Percentiles rank a stretch among this genome's conserved stretches.
These are phyloP conservation scores for Leishmania major DNA, from an alignment of 208 protist species.

Conservation along the genomic window DNA sequence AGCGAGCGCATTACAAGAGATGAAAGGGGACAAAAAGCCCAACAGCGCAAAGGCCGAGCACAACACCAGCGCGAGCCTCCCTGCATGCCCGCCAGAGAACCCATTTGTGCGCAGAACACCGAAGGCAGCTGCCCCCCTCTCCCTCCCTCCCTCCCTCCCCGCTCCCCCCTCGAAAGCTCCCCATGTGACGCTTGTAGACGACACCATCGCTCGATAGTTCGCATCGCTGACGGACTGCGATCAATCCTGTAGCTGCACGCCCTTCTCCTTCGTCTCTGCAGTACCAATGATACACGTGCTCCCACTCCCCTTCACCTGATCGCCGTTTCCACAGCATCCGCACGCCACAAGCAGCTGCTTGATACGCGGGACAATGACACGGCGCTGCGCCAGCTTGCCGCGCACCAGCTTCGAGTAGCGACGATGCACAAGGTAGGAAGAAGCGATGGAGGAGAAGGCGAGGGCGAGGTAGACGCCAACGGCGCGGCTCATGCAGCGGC, in stretches of 20 bases:
- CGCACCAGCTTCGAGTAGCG: slow-evolving; percentile 46
- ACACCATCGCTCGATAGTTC: not conserved
- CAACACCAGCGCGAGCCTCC: not conserved
- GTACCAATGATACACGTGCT: not conserved
- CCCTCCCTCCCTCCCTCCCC: not conserved
- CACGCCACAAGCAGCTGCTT: slow-evolving; percentile 10
- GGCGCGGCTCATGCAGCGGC: slow-evolving; percentile 48
- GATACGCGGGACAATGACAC: slow-evolving; percentile 35
- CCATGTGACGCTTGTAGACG: not conserved
- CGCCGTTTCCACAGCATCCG: not conserved
- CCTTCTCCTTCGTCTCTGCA: not conserved
- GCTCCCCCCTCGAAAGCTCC: not conserved
- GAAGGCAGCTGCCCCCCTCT: not conserved
- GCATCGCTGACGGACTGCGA: not conserved
- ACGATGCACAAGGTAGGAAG: slow-evolving; percentile 32
- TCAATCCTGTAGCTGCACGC: not conserved
- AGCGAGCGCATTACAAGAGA: not conserved
- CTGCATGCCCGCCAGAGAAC: not conserved
- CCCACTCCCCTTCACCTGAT: not conserved
- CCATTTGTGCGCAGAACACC: too few relatives aligned
- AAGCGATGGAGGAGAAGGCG: slow-evolving; percentile 14
- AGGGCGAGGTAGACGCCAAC: slow-evolving; percentile 45
- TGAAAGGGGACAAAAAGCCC: not conserved
- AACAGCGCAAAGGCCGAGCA: not conserved
- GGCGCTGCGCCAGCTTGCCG: slow-evolving; percentile 33